phyloP scores from a whole-genome alignment of 345 rosid species.

The Camelina sativa region DNA sequence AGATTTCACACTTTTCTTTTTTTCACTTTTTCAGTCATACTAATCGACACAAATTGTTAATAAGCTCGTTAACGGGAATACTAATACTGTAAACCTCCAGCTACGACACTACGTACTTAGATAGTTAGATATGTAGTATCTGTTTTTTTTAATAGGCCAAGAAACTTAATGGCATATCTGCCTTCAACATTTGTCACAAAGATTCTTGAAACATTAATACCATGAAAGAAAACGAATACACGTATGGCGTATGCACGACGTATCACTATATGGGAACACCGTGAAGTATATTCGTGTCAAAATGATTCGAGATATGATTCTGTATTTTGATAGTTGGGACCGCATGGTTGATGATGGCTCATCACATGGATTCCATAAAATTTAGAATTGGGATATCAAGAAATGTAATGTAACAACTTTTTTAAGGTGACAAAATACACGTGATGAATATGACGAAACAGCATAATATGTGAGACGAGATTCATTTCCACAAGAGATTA shows the following conservation, averaged over 20 bases:
- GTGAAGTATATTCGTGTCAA: constrained; percentile 19
- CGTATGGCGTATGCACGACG: neutral
- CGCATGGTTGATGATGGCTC: neutral
- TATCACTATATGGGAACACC: neutral
- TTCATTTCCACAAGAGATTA: no score
- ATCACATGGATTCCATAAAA: neutral
- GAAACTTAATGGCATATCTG: constrained; percentile 4
- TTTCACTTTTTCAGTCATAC: neutral
- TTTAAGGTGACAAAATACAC: neutral
- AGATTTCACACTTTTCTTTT: no score
- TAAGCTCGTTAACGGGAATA: no score
- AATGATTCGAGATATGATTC: constrained; percentile 15
- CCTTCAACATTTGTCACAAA: constrained; percentile 15
- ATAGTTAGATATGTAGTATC: no score
- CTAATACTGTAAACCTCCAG: no score
- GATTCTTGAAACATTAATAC: neutral
- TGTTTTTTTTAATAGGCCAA: neutral
- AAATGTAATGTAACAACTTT: no score
- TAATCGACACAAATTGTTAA: neutral
- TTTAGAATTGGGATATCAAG: neutral
- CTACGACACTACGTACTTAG: no score
- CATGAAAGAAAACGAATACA: neutral
- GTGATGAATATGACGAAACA: neutral
- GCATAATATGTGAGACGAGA: no score
- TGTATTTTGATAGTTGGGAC: constrained; percentile 6